A percentile compares a stretch with the other conserved stretches of the same genome.
These are phyloP conservation scores for Vinca minor DNA, from an alignment of 257 asterid genomes.

Conservation along the genomic window DNA sequence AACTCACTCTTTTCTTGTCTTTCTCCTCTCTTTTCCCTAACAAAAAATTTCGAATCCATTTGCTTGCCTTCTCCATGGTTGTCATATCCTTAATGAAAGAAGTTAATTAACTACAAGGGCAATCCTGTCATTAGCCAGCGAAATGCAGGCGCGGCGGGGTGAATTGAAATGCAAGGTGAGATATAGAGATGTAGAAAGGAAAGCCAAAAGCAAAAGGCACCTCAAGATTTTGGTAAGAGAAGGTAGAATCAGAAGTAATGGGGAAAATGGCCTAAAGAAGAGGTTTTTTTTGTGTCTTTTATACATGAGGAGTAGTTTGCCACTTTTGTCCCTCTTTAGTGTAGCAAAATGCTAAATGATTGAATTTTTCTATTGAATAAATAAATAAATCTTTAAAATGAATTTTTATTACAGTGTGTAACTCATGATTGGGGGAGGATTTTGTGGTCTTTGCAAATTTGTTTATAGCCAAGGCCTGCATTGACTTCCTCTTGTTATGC, in stretches of 20 bases:
- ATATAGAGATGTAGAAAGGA: too few relatives aligned
- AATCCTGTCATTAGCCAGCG: too few relatives aligned
- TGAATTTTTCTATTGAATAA: not conserved
- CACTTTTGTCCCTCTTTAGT: not conserved
- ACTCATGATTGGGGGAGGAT: not conserved
- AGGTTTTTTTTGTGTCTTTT: not conserved
- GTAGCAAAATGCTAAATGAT: not conserved
- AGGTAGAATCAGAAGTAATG: not conserved
- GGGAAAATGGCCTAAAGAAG: not conserved
- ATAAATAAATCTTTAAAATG: not conserved
- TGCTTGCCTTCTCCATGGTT: conserved; percentile 61
- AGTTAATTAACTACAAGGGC: too few relatives aligned
- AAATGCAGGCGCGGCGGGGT: too few relatives aligned
- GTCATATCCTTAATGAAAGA: not conserved
- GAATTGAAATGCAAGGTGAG: too few relatives aligned
- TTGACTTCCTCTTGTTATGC: conserved; percentile 29
- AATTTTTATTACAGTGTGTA: not conserved
- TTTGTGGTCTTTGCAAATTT: not conserved
- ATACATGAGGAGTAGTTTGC: not conserved
- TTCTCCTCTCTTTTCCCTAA: conserved; percentile 50
- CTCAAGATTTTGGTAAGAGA: not conserved
- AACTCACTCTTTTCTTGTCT: conserved; percentile 28
- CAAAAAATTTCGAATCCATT: conserved; percentile 60
- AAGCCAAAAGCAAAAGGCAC: not conserved
- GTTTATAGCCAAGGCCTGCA: conserved; percentile 43